Base-by-base conservation (phyloP, 2,329 filamentous ascomycete species). In the Trichoderma hamatum region DNA sequence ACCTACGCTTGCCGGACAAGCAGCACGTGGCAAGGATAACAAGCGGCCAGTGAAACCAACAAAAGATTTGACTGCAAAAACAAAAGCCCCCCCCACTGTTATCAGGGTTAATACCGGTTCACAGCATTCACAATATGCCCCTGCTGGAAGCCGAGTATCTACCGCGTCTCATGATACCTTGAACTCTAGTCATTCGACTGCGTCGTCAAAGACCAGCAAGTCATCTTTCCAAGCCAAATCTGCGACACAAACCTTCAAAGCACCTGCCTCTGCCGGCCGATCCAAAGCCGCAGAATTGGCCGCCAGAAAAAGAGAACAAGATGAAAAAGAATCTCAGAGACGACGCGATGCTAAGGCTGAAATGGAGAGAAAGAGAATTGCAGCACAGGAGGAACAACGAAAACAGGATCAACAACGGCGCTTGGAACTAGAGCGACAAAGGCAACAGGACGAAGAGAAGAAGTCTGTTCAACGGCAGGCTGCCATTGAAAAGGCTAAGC, bases 341-440 rank as follows among this genome's bases (percentile, higher is more conserved):
- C 95, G 93, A 75, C 89, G 90, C 10, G 92, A 96, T 24, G 89
- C 91, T 46, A 97, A 96, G 80, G 87, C 89, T 19, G 92, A 96
- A 74, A 82, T 92, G 39, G 93, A 97, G 76, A 89, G 91, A 59
- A 93, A 94, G 80, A 86, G 91, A 70, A 87, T 88, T 59, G 88
- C 87, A 6, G 78, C 82, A 21, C 89, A 90, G 73, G 89, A 91
- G 70, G 90, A 92, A 73, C 87, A 91, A 74, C 84, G 83, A 67
- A 86, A 82, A 61, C 85, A 87, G 71, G 88, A 90, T 68, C 82
- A 86, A 71, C 83, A 86, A 72, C 83, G 83, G 32, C 87, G 87
- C 67, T 84, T 87, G 65, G 90, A 93, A 72, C 82, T 82, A 19
- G 89, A 91, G 71, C 85, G 84, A 51, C 88, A 89, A 73, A 86